phyloP scores from a whole-genome alignment of 805 yeast species.

The Candida railenensis region DNA sequence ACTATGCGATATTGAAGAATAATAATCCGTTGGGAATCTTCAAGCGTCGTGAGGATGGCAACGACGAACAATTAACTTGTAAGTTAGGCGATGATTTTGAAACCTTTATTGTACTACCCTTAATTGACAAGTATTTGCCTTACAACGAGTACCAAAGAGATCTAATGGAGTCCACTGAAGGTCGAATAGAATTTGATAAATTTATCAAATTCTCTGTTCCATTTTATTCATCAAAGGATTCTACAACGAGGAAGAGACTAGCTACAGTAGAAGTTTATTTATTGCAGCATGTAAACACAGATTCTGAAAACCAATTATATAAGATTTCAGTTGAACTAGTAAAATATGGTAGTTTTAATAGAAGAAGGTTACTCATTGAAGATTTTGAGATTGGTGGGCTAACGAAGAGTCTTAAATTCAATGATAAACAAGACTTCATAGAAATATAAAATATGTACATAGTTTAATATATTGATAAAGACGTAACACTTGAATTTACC shows the following conservation, averaged over 20 bases:
- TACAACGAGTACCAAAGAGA: background rate
- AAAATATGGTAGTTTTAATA: background rate
- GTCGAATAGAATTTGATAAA: slow-evolving; percentile 6
- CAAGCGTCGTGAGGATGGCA: slow-evolving; percentile 7
- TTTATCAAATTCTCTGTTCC: slow-evolving; percentile 38
- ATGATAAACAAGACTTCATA: background rate
- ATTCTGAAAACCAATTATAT: background rate
- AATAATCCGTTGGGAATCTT: slow-evolving; percentile 13
- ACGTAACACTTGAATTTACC: too few relatives aligned
- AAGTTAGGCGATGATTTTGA: slow-evolving; percentile 22
- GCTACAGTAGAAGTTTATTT: slow-evolving; percentile 35
- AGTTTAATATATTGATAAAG: too few relatives aligned
- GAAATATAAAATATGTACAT: slow-evolving; percentile 2
- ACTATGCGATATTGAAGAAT: slow-evolving; percentile 19
- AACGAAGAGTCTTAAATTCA: background rate
- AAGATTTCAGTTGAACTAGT: background rate
- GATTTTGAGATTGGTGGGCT: slow-evolving; percentile 4
- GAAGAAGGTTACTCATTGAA: background rate
- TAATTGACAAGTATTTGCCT: background rate
- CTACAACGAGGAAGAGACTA: slow-evolving; percentile 17
- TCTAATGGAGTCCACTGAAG: background rate
- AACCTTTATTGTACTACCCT: slow-evolving; percentile 20
- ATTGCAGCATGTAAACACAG: slow-evolving; percentile 12
- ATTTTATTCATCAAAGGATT: slow-evolving; percentile 21
- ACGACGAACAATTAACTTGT: slow-evolving; percentile 31